Evolutionary conservation across 768 basidiomycete genomes (phyloP), one percentile per base, ranked within the genome.

Genomic region (Pisolithus microcarpus): DNA sequence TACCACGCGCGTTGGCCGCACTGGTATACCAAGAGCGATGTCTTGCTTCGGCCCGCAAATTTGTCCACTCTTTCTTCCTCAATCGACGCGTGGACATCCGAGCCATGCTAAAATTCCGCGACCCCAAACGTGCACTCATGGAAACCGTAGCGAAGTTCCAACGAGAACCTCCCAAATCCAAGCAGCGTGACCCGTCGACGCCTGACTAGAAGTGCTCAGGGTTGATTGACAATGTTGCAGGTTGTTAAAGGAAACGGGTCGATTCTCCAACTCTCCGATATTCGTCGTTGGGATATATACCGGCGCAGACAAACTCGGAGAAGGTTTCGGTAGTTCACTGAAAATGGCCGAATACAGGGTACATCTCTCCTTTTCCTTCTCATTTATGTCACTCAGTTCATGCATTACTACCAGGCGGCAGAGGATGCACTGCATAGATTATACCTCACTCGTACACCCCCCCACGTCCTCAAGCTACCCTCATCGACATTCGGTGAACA

Each of bases 251-350:
- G 94, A 97, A 67, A 92, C 93, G 0, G 96, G 96, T 62, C 85
- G 93, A 43, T 83, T 82, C 57, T 87, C 91, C 1, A 88, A 89
- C 43, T 43, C 91, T 3, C 94, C 96, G 1, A 78, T 94, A 37
- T 99, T 87, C 66, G 87, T 96, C n/a, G 86, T 95, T n/a, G 96
- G 92, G 16, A 86, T 96, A 52, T 98, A 80, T 65, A 89, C 83
- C 21, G 91, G 83, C 38, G 74, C 70, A 52, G 89, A 81, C 65
- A 81, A 96, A 68, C 79, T 99, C 2, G 91, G 94, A 5, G 94
- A 99, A 69, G 93, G 94, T 13, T 91, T 93, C 62, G 96, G 96
- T 48, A 85, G 82, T 57, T 93, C 90, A 3, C 71, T 97, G 11
- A 34, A 34, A 34, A 34, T 34, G 31, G 31, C 31, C 3, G 92